phyloP scores from a whole-genome alignment of 331 rosid genomes.

The Stylosanthes scabra region DNA sequence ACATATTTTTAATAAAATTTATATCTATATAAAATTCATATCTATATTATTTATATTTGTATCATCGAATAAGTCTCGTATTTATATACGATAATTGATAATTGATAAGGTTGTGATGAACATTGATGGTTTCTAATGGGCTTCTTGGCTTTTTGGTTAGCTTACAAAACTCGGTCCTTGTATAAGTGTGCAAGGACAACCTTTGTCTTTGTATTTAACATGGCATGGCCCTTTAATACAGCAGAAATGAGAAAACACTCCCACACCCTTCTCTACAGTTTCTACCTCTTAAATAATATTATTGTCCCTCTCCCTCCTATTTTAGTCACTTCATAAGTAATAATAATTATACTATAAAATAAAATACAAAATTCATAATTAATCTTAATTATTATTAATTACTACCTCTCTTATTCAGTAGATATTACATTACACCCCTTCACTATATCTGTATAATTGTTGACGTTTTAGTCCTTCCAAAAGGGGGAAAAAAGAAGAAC shows the following conservation, averaged over 20 bases:
- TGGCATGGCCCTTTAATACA: slow-evolving; percentile 40
- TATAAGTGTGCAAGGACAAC: slow-evolving; percentile 37
- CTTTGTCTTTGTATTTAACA: slow-evolving; percentile 29
- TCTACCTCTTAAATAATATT: not conserved
- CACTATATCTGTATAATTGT: not conserved
- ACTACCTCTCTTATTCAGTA: slow-evolving; percentile 34
- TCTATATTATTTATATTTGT: no score
- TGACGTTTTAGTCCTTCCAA: slow-evolving; percentile 36
- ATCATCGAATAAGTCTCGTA: no score
- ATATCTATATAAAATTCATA: no score
- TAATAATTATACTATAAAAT: not conserved
- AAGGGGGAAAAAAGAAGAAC: slow-evolving; percentile 24
- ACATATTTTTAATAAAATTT: no score
- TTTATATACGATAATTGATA: no score
- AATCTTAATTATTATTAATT: slow-evolving; percentile 21
- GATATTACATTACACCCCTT: slow-evolving; percentile 36
- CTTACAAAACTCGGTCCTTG: slow-evolving; percentile 41
- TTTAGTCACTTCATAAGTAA: not conserved
- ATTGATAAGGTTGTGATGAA: slow-evolving; percentile 21
- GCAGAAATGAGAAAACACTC: not conserved
- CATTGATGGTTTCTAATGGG: slow-evolving; percentile 53
- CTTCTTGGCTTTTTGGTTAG: slow-evolving; percentile 43
- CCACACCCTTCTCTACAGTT: slow-evolving; percentile 27
- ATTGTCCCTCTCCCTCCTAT: slow-evolving; percentile 12
- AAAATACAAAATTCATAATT: not conserved